These are phyloP conservation scores for Lignosus rhinocerotis DNA, from an alignment of 1,284 basidiomycete species.

Conservation along the genomic window DNA sequence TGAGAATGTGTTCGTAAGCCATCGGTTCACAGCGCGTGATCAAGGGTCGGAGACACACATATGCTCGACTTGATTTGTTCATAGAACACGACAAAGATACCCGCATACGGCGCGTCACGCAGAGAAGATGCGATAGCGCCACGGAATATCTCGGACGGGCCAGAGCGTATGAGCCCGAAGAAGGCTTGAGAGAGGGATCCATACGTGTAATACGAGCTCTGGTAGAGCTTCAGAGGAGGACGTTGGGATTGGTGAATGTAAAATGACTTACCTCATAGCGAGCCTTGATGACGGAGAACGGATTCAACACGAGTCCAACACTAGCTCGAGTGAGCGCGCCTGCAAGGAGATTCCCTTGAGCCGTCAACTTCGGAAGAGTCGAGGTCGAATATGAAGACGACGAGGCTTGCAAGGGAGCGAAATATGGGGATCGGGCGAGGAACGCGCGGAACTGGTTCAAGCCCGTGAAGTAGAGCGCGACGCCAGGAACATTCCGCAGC, in stretches of 20 bases:
- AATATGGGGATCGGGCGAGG: slow-evolving; percentile 69
- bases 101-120: slow-evolving; percentile 95
- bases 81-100: slow-evolving; percentile 90
- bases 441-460: slow-evolving; percentile 76
- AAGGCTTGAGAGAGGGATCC: slow-evolving; percentile 59
- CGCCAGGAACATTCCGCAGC: slow-evolving; percentile 87
- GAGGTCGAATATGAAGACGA: slow-evolving; percentile 40
- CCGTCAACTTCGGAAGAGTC: slow-evolving; percentile 76
- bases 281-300: slow-evolving; percentile 93
- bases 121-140: slow-evolving; percentile 90
- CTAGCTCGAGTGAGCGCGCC: slow-evolving; percentile 85
- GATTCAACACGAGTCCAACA: slow-evolving; percentile 90
- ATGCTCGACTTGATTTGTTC: slow-evolving; percentile 80
- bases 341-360: slow-evolving; percentile 84
- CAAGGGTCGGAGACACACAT: slow-evolving; percentile 41
- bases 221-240: background rate
- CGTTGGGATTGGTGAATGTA: background rate
- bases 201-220: slow-evolving; percentile 85
- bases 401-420: slow-evolving; percentile 43
- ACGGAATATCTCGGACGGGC: slow-evolving; percentile 82
- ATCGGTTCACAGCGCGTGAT: background rate
- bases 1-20: slow-evolving; percentile 41
- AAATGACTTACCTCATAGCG: slow-evolving; percentile 78
- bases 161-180: slow-evolving; percentile 66
- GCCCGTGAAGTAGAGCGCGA: slow-evolving; percentile 89